A percentile compares a stretch with the other conserved stretches of the same genome.
Evolutionary conservation across 176 grass and related monocot genomes (phyloP).

Genomic region (Saccharum spontaneum): DNA sequence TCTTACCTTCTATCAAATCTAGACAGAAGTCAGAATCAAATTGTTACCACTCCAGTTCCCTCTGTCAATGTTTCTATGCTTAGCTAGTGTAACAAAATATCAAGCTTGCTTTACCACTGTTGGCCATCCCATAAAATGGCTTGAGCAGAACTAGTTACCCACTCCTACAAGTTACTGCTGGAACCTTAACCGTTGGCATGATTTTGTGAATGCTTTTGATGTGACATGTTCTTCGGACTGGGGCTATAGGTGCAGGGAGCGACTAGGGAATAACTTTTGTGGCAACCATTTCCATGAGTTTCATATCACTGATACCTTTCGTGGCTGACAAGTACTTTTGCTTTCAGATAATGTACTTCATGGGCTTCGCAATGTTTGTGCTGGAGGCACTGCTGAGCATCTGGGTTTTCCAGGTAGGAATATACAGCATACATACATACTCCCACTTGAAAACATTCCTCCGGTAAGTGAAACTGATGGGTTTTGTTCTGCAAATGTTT

Average conservation of each 20-base stretch:
- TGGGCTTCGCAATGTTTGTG: conserved; percentile 59
- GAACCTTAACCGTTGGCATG: not conserved
- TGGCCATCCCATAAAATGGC: not conserved
- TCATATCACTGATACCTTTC: not conserved
- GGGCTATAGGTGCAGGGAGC: not conserved
- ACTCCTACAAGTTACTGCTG: not conserved
- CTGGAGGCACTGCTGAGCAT: conserved; percentile 59
- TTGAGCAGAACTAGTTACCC: not conserved
- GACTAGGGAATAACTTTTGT: not conserved
- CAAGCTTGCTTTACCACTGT: not conserved
- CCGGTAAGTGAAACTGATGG: not conserved
- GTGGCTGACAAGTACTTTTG: not conserved
- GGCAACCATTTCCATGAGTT: not conserved
- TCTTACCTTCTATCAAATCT: not conserved
- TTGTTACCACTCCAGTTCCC: not conserved
- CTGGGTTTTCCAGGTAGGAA: conserved; percentile 62
- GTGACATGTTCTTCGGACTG: not conserved
- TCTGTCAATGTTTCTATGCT: not conserved
- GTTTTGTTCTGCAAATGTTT: not conserved
- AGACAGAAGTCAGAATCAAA: not conserved
- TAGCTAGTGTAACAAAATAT: not conserved
- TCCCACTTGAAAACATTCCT: not conserved
- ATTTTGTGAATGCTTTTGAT: not conserved
- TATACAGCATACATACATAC: not conserved
- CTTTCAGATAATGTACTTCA: conserved; percentile 67